Conservation (phyloP, 1,284 basidiomycete species). For the Acaromyces ingoldii region DNA sequence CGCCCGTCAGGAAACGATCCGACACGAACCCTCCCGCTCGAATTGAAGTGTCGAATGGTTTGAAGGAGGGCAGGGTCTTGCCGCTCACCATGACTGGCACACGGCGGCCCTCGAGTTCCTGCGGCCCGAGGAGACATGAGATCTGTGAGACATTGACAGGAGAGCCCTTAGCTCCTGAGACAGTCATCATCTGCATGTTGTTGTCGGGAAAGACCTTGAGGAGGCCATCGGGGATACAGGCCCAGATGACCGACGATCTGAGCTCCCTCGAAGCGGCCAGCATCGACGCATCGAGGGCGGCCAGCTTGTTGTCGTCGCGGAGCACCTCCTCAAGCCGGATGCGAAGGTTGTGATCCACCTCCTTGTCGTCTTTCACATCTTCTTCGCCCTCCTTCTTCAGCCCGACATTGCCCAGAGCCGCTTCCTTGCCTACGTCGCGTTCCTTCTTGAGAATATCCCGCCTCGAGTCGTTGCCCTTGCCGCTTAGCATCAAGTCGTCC, state of each 20-base stretch:
- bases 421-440: constrained; percentile 71
- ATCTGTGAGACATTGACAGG: constrained; percentile 97
- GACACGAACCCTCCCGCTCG: constrained; percentile 98
- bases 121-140: constrained; percentile 92
- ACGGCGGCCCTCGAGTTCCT: constrained; percentile 95
- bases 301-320: constrained; percentile 97
- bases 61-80: constrained; percentile 96
- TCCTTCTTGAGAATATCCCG: constrained; percentile 67
- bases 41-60: constrained; percentile 90
- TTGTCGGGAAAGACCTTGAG: constrained; percentile 77
- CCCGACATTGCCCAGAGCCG: constrained; percentile 66
- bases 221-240: constrained; percentile 83
- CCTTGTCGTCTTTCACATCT: constrained; percentile 20
- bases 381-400: constrained; percentile 44
- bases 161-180: constrained; percentile 96
- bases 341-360: constrained; percentile 57
- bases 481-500: constrained; percentile 91
- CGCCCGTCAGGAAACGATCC: constrained; percentile 97
- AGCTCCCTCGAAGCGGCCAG: constrained; percentile 63
- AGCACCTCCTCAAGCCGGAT: constrained; percentile 76
- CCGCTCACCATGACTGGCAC: constrained; percentile 99
- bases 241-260: constrained; percentile 66
- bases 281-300: constrained; percentile 84
- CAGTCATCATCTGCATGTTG: constrained; percentile 99
- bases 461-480: constrained; percentile 70